Evolutionary conservation across 495 filamentous ascomycete species (phyloP).

Genomic region (Podospora tetraspora): DNA sequence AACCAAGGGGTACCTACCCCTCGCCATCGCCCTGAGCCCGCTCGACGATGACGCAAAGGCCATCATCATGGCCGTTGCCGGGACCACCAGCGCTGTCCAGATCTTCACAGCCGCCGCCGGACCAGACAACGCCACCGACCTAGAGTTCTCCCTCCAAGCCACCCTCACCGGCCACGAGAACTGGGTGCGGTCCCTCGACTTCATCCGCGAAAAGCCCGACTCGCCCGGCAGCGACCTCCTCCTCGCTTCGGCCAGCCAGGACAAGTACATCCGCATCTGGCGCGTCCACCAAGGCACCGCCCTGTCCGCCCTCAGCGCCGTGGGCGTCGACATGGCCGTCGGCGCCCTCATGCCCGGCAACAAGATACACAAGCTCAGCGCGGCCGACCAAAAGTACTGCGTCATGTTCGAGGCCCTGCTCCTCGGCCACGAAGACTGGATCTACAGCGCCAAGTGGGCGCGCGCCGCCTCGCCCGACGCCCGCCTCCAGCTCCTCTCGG

Average conservation of each 20-base stretch:
- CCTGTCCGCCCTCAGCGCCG: slow-evolving; percentile 45
- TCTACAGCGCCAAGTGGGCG: slow-evolving; percentile 80
- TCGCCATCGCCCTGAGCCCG: slow-evolving; percentile 61
- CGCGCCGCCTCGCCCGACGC: slow-evolving; percentile 33
- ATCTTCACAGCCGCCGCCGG: slow-evolving; percentile 54
- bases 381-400: slow-evolving; percentile 55
- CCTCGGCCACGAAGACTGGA: slow-evolving; percentile 96
- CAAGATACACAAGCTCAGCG: slow-evolving; percentile 68
- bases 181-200: slow-evolving; percentile 83
- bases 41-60: slow-evolving; percentile 47
- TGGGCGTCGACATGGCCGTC: slow-evolving; percentile 39
- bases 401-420: slow-evolving; percentile 93
- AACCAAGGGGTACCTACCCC: slow-evolving; percentile 71
- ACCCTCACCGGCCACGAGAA: slow-evolving; percentile 87
- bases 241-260: slow-evolving; percentile 90
- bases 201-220: slow-evolving; percentile 56
- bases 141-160: slow-evolving; percentile 65
- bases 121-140: slow-evolving; percentile 13
- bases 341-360: slow-evolving; percentile 62
- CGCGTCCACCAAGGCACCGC: slow-evolving; percentile 66
- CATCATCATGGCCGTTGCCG: slow-evolving; percentile 70
- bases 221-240: slow-evolving; percentile 57
- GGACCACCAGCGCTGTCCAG: slow-evolving; percentile 72
- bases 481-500: slow-evolving; percentile 70
- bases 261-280: slow-evolving; percentile 96